phyloP scores from a whole-genome alignment of 176 grass and related monocot genomes.

The Pontederia crassipes region DNA sequence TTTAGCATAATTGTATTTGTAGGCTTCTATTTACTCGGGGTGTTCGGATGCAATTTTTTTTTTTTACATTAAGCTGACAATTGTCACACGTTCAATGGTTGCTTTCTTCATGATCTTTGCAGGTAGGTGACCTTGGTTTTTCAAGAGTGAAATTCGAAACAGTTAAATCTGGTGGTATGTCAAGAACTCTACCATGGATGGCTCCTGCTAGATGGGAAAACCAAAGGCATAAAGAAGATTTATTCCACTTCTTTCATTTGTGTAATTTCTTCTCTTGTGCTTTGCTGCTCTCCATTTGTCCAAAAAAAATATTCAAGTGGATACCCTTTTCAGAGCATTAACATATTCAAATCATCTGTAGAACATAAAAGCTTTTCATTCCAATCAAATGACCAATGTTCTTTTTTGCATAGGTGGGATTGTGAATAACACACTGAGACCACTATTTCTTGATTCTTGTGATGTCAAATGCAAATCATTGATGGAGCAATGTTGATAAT shows the following conservation, averaged over 20 bases:
- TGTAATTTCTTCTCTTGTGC: constrained; percentile 6
- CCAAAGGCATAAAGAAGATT: constrained; percentile 84
- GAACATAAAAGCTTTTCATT: too few relatives aligned
- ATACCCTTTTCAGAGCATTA: neutral
- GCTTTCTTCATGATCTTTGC: constrained; percentile 4
- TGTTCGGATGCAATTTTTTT: neutral
- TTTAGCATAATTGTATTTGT: too few relatives aligned
- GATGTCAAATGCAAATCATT: constrained; percentile 75
- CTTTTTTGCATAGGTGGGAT: constrained; percentile 54
- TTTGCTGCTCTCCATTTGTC: neutral
- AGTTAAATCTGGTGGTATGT: constrained; percentile 79
- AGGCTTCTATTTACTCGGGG: too few relatives aligned
- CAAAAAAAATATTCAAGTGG: neutral
- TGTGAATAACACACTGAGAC: constrained; percentile 73
- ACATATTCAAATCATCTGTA: too few relatives aligned
- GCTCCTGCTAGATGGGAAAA: constrained; percentile 88
- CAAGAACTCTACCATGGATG: constrained; percentile 90
- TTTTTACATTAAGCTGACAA: too few relatives aligned
- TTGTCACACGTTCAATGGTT: neutral
- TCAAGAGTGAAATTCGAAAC: constrained; percentile 95
- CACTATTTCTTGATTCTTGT: constrained; percentile 57
- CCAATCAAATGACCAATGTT: too few relatives aligned
- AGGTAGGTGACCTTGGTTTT: constrained; percentile 96
- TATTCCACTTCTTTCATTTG: neutral
- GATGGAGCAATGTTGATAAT: constrained; percentile 97